Conservation (phyloP, 2,329 filamentous ascomycete genomes). For the Pleomassaria siparia region DNA sequence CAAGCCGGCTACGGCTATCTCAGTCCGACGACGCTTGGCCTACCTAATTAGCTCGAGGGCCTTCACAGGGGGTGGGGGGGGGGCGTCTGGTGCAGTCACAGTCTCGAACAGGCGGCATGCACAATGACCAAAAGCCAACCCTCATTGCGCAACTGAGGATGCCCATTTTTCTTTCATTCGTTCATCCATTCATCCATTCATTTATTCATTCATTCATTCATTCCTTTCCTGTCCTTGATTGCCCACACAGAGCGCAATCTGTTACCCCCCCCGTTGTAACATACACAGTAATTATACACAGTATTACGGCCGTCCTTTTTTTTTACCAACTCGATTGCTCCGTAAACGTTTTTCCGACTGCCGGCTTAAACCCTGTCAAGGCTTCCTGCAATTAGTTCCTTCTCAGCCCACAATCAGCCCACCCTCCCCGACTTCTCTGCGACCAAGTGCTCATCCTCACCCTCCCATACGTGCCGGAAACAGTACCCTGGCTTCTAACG, state of each 20-base stretch:
- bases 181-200: not conserved
- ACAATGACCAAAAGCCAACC: not conserved
- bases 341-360: not conserved
- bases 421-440: not conserved
- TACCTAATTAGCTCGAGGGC: not conserved
- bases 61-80: not conserved
- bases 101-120: not conserved
- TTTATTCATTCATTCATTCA: too few species aligned
- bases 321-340: too few species aligned
- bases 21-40: not conserved
- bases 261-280: not conserved
- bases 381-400: not conserved
- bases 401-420: constrained; percentile 11
- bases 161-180: not conserved
- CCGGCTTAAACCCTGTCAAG: not conserved
- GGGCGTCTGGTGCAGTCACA: not conserved
- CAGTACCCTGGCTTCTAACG: not conserved
- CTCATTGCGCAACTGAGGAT: not conserved
- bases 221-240: too few species aligned
- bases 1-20: not conserved
- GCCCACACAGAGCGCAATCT: not conserved
- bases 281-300: not conserved
- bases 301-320: not conserved
- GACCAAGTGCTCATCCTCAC: not conserved
- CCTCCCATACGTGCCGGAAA: constrained; percentile 3